Conservation (phyloP, 768 basidiomycete species). For the Trametes maxima region DNA sequence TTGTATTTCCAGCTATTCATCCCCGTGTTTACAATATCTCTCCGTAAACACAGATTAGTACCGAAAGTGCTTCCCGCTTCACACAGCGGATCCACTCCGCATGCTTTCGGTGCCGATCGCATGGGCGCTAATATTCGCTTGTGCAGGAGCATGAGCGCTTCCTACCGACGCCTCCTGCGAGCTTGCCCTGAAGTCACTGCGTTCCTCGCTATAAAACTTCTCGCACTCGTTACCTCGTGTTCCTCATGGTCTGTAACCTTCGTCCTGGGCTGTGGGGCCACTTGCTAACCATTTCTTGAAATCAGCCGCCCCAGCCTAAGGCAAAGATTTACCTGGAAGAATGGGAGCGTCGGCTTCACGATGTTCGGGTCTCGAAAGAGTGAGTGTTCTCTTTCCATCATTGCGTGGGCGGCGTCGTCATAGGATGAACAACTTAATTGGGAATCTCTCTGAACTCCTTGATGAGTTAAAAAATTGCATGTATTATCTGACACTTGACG, state of each 20-base stretch:
- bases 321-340: conserved; percentile 71
- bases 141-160: neutral
- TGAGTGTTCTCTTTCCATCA: conserved; percentile 53
- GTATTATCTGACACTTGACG: conserved; percentile 78
- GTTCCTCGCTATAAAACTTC: conserved; percentile 38
- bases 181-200: conserved; percentile 44
- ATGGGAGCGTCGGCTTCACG: conserved; percentile 83
- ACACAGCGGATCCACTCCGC: too few relatives aligned
- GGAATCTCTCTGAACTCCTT: conserved; percentile 98
- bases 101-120: too few relatives aligned
- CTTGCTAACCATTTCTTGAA: conserved; percentile 11
- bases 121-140: neutral
- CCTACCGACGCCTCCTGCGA: neutral
- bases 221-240: conserved; percentile 21
- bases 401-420: conserved; percentile 23
- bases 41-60: too few relatives aligned
- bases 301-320: conserved; percentile 49
- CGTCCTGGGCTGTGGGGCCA: neutral
- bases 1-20: too few relatives aligned
- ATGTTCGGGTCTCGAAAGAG: conserved; percentile 85
- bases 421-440: conserved; percentile 75
- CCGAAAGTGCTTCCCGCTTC: neutral
- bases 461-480: conserved; percentile 73
- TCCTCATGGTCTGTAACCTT: conserved; percentile 30
- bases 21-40: too few relatives aligned